phyloP scores from a whole-genome alignment of 164 flowering plant species.

The Liquidambar formosana region DNA sequence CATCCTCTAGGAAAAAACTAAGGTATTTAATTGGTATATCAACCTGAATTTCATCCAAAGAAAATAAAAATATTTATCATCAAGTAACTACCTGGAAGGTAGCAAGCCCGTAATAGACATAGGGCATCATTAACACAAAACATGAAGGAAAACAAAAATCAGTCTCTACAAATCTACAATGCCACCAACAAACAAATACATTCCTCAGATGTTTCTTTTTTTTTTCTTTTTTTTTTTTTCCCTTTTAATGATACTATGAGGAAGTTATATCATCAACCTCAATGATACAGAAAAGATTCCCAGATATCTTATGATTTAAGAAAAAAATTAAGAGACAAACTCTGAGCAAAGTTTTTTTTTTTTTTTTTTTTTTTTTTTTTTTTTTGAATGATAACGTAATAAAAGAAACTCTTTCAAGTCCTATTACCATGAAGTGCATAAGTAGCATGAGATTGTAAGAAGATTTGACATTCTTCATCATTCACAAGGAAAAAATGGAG shows the following conservation, averaged over 20 bases:
- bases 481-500: background rate
- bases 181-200: no score
- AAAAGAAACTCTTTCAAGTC: no score
- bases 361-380: no score
- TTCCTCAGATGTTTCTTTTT: no score
- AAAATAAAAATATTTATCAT: background rate
- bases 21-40: constrained; percentile 90
- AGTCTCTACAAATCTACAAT: background rate
- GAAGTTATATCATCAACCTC: background rate
- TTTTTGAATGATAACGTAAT: no score
- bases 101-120: no score
- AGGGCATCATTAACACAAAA: background rate
- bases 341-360: no score
- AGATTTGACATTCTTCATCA: background rate
- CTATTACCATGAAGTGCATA: background rate
- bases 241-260: background rate
- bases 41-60: constrained; percentile 46
- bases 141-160: background rate
- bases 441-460: background rate
- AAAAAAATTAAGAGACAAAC: background rate
- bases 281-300: background rate
- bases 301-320: background rate
- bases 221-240: no score
- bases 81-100: background rate
- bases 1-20: constrained; percentile 90